Evolutionary conservation across 208 protist genomes (phyloP).

Genomic region (Vickermania ingenoplastis): DNA sequence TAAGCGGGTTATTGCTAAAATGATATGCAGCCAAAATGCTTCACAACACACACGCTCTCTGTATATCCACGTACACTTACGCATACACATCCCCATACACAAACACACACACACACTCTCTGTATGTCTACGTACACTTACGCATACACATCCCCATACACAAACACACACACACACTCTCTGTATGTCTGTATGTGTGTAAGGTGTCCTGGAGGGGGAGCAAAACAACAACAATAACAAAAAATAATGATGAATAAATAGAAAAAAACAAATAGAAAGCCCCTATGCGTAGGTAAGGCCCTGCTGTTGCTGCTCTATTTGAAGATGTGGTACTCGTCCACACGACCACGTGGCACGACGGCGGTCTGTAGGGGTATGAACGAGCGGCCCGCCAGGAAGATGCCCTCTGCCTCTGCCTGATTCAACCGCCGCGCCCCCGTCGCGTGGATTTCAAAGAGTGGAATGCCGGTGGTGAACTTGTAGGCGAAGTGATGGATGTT

Average conservation of each 20-base stretch:
- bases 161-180: too few species aligned
- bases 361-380: constrained; percentile 84
- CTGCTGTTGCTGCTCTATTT: constrained; percentile 27
- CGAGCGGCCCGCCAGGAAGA: constrained; percentile 68
- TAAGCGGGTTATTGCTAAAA: too few species aligned
- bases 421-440: constrained; percentile 58
- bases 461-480: constrained; percentile 85
- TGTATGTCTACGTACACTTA: too few species aligned
- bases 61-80: too few species aligned
- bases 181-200: too few species aligned
- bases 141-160: too few species aligned
- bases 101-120: too few species aligned
- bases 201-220: too few species aligned
- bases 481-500: constrained; percentile 89
- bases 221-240: too few species aligned
- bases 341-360: constrained; percentile 81
- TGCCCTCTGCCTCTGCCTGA: constrained; percentile 83
- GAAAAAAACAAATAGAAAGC: constrained; percentile 3
- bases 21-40: too few species aligned
- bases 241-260: constrained; percentile 6
- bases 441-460: constrained; percentile 76
- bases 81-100: too few species aligned
- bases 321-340: constrained; percentile 88
- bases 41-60: too few species aligned
- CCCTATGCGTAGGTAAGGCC: background rate